phyloP scores from a whole-genome alignment of 2,329 filamentous ascomycete genomes.

The Fusarium longipes region DNA sequence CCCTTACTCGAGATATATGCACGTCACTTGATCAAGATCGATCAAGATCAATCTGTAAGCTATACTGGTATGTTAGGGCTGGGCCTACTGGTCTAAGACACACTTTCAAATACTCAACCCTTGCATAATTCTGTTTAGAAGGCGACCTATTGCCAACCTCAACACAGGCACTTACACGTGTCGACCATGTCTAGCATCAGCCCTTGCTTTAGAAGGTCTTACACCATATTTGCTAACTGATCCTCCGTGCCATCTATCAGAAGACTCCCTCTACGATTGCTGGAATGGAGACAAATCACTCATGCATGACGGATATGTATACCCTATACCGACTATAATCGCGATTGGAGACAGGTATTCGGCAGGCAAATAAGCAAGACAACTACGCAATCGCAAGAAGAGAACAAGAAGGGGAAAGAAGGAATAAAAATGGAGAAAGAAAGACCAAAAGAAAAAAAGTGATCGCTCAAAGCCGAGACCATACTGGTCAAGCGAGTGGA shows the following conservation, averaged over 20 bases:
- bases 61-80: conserved; percentile 8
- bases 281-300: conserved; percentile 27
- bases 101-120: conserved; percentile 6
- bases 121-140: conserved; percentile 15
- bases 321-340: conserved; percentile 8
- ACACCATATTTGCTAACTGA: conserved; percentile 19
- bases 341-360: background rate
- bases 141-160: background rate
- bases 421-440: background rate
- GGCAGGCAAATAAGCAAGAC: background rate
- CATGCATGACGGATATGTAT: background rate
- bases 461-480: conserved; percentile 1
- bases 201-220: conserved; percentile 8
- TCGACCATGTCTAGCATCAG: conserved; percentile 16
- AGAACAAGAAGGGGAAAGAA: background rate
- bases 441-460: background rate
- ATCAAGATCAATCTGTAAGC: background rate
- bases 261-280: background rate
- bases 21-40: background rate
- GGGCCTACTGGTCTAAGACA: conserved; percentile 1
- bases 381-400: background rate
- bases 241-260: conserved; percentile 21
- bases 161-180: conserved; percentile 12
- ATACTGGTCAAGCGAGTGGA: background rate
- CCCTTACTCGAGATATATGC: conserved; percentile 8